phyloP scores from a whole-genome alignment of 2,329 filamentous ascomycete genomes.

The Thermoascus crustaceus region DNA sequence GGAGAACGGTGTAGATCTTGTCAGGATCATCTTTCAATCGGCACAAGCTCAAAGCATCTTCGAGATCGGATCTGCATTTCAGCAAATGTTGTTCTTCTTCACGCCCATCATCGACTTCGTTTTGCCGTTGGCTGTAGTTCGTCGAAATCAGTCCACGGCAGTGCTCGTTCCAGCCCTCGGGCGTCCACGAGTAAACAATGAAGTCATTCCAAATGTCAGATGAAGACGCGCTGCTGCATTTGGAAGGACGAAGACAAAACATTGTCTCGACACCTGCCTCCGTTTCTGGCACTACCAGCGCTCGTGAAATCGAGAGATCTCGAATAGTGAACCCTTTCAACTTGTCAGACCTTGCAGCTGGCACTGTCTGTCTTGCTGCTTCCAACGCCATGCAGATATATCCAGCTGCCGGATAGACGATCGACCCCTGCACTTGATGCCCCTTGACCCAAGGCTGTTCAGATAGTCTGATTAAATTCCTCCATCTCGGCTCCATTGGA shows the following conservation, averaged over 20 bases:
- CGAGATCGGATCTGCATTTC: too few species aligned
- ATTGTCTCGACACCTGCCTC: neutral
- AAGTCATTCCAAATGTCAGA: constrained; percentile 1
- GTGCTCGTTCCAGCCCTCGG: neutral
- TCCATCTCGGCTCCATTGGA: neutral
- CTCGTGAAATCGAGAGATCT: neutral
- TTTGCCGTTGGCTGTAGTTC: neutral
- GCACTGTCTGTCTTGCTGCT: constrained; percentile 18
- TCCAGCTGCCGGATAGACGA: constrained; percentile 20
- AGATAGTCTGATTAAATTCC: neutral
- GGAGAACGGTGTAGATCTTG: neutral
- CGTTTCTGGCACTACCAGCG: neutral
- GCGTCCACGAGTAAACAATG: neutral
- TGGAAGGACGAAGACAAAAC: neutral
- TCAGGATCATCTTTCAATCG: too few species aligned
- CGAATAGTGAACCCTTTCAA: constrained; percentile 3
- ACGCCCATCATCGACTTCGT: neutral
- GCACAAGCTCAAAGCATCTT: too few species aligned
- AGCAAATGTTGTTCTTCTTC: neutral
- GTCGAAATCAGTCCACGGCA: constrained; percentile 1
- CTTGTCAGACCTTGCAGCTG: constrained; percentile 7
- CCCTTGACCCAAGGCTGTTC: neutral
- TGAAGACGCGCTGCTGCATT: neutral
- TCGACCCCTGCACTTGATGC: constrained; percentile 1
- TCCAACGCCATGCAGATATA: constrained; percentile 23